A percentile compares a stretch with the other conserved stretches of the same genome.
These are phyloP conservation scores for Beauveria sp. DNA, from an alignment of 2,329 filamentous ascomycete species.

Conservation along the genomic window DNA sequence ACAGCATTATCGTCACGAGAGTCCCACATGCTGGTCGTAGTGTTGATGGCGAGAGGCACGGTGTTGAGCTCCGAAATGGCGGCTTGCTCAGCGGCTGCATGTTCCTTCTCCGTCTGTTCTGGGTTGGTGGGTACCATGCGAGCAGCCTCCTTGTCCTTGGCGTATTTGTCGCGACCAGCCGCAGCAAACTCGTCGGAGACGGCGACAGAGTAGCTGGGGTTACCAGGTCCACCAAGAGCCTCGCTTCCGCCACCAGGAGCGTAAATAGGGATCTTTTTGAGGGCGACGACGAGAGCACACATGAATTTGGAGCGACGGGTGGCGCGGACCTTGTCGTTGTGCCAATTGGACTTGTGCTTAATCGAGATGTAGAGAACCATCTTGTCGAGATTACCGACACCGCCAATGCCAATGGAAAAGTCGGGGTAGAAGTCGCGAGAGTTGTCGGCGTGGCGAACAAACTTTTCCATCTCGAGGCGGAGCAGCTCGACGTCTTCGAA, in stretches of 20 bases:
- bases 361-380: constrained; percentile 76
- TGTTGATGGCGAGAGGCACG: constrained; percentile 21
- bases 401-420: constrained; percentile 67
- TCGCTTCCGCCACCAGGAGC: constrained; percentile 67
- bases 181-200: constrained; percentile 63
- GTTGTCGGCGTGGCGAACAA: constrained; percentile 79
- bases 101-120: constrained; percentile 21
- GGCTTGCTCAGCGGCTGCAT: constrained; percentile 31
- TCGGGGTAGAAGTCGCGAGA: constrained; percentile 85
- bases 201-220: constrained; percentile 74
- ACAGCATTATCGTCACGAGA: constrained; percentile 20
- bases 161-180: constrained; percentile 47
- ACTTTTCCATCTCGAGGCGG: constrained; percentile 74
- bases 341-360: constrained; percentile 88
- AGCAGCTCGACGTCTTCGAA: constrained; percentile 87
- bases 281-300: constrained; percentile 78
- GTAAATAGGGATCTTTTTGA: constrained; percentile 82
- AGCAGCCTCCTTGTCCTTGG: constrained; percentile 52
- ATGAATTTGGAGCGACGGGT: constrained; percentile 91
- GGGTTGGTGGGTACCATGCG: constrained; percentile 52
- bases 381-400: constrained; percentile 82
- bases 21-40: constrained; percentile 17
- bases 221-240: constrained; percentile 55
- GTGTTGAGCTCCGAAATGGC: constrained; percentile 40
- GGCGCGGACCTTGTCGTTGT: constrained; percentile 75